Conservation (phyloP, 2,329 filamentous ascomycete genomes). For the Xylariaceae sp. region DNA sequence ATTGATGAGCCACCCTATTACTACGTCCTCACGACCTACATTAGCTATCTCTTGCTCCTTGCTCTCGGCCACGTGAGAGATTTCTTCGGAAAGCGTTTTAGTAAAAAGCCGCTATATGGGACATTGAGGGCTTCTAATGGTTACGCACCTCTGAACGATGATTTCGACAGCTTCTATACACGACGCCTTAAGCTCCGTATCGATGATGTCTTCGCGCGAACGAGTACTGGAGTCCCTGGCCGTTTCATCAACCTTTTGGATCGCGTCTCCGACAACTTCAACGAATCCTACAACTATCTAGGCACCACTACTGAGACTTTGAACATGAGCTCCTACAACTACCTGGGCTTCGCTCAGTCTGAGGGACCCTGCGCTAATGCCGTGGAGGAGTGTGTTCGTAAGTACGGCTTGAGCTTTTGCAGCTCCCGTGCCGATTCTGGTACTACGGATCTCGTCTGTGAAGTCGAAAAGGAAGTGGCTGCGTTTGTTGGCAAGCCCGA, state of each 20-base stretch:
- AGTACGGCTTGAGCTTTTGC: constrained; percentile 76
- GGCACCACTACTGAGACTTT: constrained; percentile 90
- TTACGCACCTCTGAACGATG: constrained; percentile 91
- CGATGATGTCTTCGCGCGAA: constrained; percentile 93
- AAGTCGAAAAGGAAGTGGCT: constrained; percentile 86
- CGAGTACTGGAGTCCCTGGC: constrained; percentile 88
- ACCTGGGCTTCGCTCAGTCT: constrained; percentile 95
- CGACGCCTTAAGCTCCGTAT: constrained; percentile 87
- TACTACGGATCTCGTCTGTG: constrained; percentile 78
- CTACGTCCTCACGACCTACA: constrained; percentile 94
- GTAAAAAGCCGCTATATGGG: constrained; percentile 72
- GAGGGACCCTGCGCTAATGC: constrained; percentile 94
- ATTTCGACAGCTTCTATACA: constrained; percentile 98
- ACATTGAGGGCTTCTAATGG: constrained; percentile 79
- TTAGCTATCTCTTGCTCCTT: constrained; percentile 95
- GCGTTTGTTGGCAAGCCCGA: constrained; percentile 90
- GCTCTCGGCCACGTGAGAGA: constrained; percentile 92
- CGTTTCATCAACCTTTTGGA: constrained; percentile 91
- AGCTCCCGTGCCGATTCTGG: constrained; percentile 80
- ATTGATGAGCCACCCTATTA: constrained; percentile 97
- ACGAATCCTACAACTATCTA: constrained; percentile 80
- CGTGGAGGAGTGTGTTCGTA: constrained; percentile 77
- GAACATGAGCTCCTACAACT: constrained; percentile 99
- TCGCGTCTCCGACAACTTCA: constrained; percentile 85
- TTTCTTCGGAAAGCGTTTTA: constrained; percentile 96